A percentile compares a stretch with the other conserved stretches of the same genome.
Evolutionary conservation across 768 basidiomycete genomes (phyloP).

Genomic region (Auriscalpium orientale): DNA sequence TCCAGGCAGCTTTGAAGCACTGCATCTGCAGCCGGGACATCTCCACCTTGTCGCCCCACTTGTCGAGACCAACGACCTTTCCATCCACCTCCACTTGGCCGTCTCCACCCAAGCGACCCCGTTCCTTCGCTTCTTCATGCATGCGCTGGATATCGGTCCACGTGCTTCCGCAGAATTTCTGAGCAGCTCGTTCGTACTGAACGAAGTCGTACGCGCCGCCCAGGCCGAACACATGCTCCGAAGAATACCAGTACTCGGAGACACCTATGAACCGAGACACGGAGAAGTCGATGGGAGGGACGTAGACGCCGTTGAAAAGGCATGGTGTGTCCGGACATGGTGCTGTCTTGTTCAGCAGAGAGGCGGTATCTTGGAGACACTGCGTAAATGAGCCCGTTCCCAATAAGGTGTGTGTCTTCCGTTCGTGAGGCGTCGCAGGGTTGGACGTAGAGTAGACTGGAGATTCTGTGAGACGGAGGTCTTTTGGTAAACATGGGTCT

Average conservation of each 20-base stretch:
- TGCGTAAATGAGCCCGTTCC: slow-evolving; percentile 90
- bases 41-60: slow-evolving; percentile 73
- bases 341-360: slow-evolving; percentile 76
- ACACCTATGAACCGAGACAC: slow-evolving; percentile 94
- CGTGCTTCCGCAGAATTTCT: slow-evolving; percentile 69
- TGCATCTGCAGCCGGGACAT: slow-evolving; percentile 88
- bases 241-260: slow-evolving; percentile 99
- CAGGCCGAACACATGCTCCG: slow-evolving; percentile 91
- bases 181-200: slow-evolving; percentile 90
- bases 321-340: slow-evolving; percentile 84
- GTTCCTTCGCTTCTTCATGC: slow-evolving; percentile 45
- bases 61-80: slow-evolving; percentile 51
- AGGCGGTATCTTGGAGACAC: slow-evolving; percentile 65
- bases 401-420: slow-evolving; percentile 51
- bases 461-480: slow-evolving; percentile 53
- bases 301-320: slow-evolving; percentile 90
- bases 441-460: slow-evolving; percentile 33
- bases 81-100: slow-evolving; percentile 58
- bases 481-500: slow-evolving; percentile 88
- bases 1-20: slow-evolving; percentile 99
- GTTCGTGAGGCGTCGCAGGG: slow-evolving; percentile 34
- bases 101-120: slow-evolving; percentile 42
- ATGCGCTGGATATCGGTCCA: slow-evolving; percentile 73
- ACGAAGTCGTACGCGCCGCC: slow-evolving; percentile 95
- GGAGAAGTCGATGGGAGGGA: slow-evolving; percentile 90